Evolutionary conservation across 1,284 basidiomycete genomes (phyloP), one percentile per base, ranked within the genome.

Genomic region (Malassezia furfur): DNA sequence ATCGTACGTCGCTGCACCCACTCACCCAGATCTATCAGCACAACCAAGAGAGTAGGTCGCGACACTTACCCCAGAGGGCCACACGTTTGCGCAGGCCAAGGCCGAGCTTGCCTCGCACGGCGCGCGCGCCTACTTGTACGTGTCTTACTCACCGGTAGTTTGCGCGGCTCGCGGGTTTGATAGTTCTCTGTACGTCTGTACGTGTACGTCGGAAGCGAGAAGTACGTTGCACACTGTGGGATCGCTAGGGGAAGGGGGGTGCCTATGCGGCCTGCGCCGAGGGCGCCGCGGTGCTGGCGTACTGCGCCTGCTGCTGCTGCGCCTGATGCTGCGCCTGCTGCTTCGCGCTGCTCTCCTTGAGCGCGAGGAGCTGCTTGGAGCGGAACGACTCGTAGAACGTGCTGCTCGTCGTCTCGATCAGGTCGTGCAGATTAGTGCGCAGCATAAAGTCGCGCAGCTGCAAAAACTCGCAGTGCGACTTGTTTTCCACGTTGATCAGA

Each of bases 381-480:
- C 93, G 85, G 87, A 98, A 98, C 8, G 91, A 91, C 81, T 98
- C 94, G 78, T 98, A 98, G 78, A 98, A 94, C 76, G 94, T 94
- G 78, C 93, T 88, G 8, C 91, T 88, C 2, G 93, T 98, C 52
- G 93, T 96, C 81, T 98, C 93, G 76, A 98, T 96, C 68, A 98
- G 79, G 76, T 98, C 94, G 78, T 98, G 94, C 70, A 98, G 78
- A 78, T 98, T 93, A 31, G 93, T 93, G 77, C 91, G 62, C 34
- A 62, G 43, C 63, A 96, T 81, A 81, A 96, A 96, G 82, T 98
- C 93, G 68, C 93, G 83, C 62, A 98, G 81, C 77, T 96, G 88
- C 70, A 91, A 83, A 78, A 98, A 98, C 79, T 98, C 93, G 84
- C 93, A 98, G 79, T 98, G 93, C 61, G 81, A 82, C 78, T 90